These are phyloP conservation scores for Xylaria bambusicola DNA, from an alignment of 495 filamentous ascomycete species.

Conservation along the genomic window DNA sequence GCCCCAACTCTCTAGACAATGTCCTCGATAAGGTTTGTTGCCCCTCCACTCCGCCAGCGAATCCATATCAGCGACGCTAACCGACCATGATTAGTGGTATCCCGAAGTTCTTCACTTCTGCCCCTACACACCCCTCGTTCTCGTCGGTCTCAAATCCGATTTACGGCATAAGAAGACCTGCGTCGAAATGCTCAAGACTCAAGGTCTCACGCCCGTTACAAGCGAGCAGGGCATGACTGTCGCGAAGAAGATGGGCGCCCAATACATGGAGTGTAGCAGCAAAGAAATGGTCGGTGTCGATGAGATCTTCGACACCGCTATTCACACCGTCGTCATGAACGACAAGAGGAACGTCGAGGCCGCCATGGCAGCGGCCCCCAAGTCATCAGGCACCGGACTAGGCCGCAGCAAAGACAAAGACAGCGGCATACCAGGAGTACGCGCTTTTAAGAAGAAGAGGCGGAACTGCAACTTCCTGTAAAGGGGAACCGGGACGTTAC, in stretches of 20 bases:
- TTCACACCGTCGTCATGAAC: conserved; percentile 80
- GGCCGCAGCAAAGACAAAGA: conserved; percentile 17
- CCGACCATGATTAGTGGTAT: conserved; percentile 72
- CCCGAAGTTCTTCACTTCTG: conserved; percentile 99
- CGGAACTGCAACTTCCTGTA: conserved; percentile 71
- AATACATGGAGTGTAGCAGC: conserved; percentile 96
- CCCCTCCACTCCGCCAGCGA: background rate
- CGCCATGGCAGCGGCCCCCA: conserved; percentile 35
- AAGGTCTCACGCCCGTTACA: conserved; percentile 93
- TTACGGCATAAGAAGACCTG: conserved; percentile 90
- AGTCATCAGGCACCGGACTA: conserved; percentile 21
- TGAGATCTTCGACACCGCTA: conserved; percentile 88
- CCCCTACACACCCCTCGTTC: conserved; percentile 91
- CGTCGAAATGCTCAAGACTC: conserved; percentile 97
- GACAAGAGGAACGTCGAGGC: conserved; percentile 54
- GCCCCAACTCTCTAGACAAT: conserved; percentile 95
- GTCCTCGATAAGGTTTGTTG: conserved; percentile 91
- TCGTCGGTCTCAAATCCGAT: conserved; percentile 95
- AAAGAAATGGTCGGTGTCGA: conserved; percentile 96
- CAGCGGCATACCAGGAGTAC: conserved; percentile 35
- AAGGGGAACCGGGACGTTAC: conserved; percentile 21
- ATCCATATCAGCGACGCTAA: background rate
- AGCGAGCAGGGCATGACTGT: conserved; percentile 85
- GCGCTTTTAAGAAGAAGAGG: conserved; percentile 60
- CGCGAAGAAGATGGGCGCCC: conserved; percentile 86